phyloP scores from a whole-genome alignment of 495 filamentous ascomycete species.

The Penicillium parvum region DNA sequence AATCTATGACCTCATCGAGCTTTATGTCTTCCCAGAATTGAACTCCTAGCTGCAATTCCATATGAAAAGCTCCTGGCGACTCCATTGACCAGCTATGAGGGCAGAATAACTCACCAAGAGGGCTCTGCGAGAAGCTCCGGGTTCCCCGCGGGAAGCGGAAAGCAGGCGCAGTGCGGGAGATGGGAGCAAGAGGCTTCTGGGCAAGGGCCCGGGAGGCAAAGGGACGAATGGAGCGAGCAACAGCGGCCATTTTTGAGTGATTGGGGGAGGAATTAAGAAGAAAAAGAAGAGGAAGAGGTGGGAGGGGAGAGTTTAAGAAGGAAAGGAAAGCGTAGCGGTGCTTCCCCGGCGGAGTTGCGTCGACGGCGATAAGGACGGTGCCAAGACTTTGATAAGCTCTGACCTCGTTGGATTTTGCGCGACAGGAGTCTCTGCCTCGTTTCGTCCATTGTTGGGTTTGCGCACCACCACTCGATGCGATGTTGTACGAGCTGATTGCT shows the following conservation, averaged over 20 bases:
- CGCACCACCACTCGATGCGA: slow-evolving; percentile 37
- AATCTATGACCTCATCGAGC: slow-evolving; percentile 8
- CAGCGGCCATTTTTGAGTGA: slow-evolving; percentile 35
- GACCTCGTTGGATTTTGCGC: slow-evolving; percentile 29
- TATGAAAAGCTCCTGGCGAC: not conserved
- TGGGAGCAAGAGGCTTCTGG: slow-evolving; percentile 38
- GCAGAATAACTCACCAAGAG: slow-evolving; percentile 35
- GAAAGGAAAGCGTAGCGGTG: slow-evolving; percentile 22
- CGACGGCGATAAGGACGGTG: slow-evolving; percentile 22
- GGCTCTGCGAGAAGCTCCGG: slow-evolving; percentile 46
- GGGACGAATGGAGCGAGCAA: slow-evolving; percentile 40
- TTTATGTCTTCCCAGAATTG: not conserved
- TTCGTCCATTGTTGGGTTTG: slow-evolving; percentile 10
- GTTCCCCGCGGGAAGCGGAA: slow-evolving; percentile 51
- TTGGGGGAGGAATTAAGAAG: slow-evolving; percentile 17
- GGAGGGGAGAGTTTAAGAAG: slow-evolving; percentile 25
- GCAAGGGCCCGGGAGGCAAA: slow-evolving; percentile 40
- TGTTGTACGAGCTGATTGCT: slow-evolving; percentile 97
- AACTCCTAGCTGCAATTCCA: not conserved
- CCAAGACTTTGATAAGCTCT: slow-evolving; percentile 33
- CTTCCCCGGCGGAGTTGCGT: slow-evolving; percentile 26
- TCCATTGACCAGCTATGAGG: slow-evolving; percentile 6
- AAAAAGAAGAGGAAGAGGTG: slow-evolving; percentile 19
- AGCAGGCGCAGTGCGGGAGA: slow-evolving; percentile 38
- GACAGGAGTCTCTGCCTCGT: slow-evolving; percentile 6